Conservation (phyloP, 2,329 filamentous ascomycete species). For the Aspergillus fischeri region DNA sequence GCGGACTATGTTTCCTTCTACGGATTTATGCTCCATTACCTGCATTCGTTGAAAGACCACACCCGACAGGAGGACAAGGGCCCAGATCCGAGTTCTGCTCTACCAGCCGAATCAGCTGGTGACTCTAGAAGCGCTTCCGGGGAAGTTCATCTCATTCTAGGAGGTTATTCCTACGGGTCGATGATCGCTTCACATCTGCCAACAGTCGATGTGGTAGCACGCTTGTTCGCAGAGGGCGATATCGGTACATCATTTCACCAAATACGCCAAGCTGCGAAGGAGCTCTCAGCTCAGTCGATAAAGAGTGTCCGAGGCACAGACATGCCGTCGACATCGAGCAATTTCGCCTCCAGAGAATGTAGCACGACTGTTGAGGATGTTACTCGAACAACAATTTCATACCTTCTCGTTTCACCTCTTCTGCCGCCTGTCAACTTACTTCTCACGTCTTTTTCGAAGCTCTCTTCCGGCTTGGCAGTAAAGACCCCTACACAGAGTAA, state of each 20-base stretch:
- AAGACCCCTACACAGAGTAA: conserved; percentile 24
- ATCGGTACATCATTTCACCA: conserved; percentile 60
- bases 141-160: conserved; percentile 53
- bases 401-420: conserved; percentile 65
- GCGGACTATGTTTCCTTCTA: conserved; percentile 78
- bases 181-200: conserved; percentile 74
- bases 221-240: conserved; percentile 52
- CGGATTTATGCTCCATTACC: conserved; percentile 74
- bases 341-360: conserved; percentile 8
- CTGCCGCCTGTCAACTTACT: conserved; percentile 53
- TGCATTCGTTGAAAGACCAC: conserved; percentile 50
- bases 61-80: neutral
- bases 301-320: conserved; percentile 32
- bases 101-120: neutral
- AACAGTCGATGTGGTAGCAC: conserved; percentile 52
- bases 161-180: conserved; percentile 88
- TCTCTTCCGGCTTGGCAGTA: conserved; percentile 31
- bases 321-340: neutral
- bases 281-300: conserved; percentile 62
- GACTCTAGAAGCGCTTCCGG: neutral
- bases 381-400: conserved; percentile 31
- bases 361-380: conserved; percentile 12
- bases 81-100: neutral
- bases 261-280: conserved; percentile 65
- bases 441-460: conserved; percentile 56